These are phyloP conservation scores for Ascochyta viciae-villosae DNA, from an alignment of 2,329 filamentous ascomycete genomes.

Conservation along the genomic window DNA sequence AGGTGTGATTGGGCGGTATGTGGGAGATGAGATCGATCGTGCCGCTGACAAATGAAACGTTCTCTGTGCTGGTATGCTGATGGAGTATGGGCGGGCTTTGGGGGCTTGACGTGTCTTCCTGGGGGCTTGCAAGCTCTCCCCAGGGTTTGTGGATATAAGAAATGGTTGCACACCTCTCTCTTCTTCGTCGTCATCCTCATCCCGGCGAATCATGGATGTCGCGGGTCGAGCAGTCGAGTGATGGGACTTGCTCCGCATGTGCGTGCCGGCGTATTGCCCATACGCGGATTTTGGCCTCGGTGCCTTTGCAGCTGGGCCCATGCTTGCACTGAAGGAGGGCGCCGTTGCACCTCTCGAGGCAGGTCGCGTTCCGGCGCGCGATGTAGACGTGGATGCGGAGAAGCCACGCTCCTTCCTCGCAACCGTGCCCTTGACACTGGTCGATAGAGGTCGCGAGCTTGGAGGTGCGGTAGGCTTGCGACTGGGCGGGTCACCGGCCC, in stretches of 20 bases:
- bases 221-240: constrained; percentile 50
- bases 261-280: constrained; percentile 27
- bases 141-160: constrained; percentile 49
- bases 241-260: constrained; percentile 58
- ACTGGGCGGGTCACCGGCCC: constrained; percentile 56
- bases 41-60: constrained; percentile 21
- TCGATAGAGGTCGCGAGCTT: constrained; percentile 51
- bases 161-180: constrained; percentile 55
- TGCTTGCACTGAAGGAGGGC: constrained; percentile 59
- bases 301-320: constrained; percentile 62
- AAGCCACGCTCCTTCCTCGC: constrained; percentile 49
- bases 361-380: constrained; percentile 50
- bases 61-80: constrained; percentile 25
- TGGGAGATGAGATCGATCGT: constrained; percentile 37
- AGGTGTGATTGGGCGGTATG: constrained; percentile 31
- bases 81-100: constrained; percentile 25
- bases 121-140: constrained; percentile 38
- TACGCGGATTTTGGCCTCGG: constrained; percentile 59
- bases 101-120: constrained; percentile 33
- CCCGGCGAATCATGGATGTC: constrained; percentile 51
- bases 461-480: constrained; percentile 52
- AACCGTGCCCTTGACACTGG: constrained; percentile 56
- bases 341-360: constrained; percentile 55
- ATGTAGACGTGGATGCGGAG: constrained; percentile 44
- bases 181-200: constrained; percentile 50